Percentiles rank a stretch among this genome's conserved stretches.
Conservation (phyloP, 2,329 filamentous ascomycete species). For the Exophiala sp. region DNA sequence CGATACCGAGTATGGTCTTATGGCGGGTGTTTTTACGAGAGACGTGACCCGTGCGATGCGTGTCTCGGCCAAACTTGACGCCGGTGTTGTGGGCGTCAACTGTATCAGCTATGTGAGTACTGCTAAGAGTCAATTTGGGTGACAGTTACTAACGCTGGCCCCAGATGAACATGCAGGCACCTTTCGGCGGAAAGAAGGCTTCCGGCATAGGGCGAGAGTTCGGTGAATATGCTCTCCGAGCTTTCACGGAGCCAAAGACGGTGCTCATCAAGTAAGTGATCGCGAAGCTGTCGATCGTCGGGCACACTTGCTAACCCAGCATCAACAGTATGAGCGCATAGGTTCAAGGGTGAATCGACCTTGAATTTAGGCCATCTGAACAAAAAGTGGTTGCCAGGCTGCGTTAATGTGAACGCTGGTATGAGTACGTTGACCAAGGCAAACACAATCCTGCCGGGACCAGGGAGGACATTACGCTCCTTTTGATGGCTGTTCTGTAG, state of each 20-base stretch:
- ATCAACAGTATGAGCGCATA: too few relatives aligned
- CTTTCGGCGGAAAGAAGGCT: slow-evolving; percentile 44
- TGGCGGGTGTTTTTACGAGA: slow-evolving; percentile 38
- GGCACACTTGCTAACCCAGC: too few relatives aligned
- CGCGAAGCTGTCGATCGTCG: neutral
- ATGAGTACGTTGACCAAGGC: too few relatives aligned
- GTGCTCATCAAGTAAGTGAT: slow-evolving; percentile 8
- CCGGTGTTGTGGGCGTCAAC: slow-evolving; percentile 45
- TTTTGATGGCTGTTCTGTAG: too few relatives aligned
- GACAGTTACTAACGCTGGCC: slow-evolving; percentile 33
- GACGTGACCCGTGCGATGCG: slow-evolving; percentile 39
- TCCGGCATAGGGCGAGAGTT: slow-evolving; percentile 50
- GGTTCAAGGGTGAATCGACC: too few relatives aligned
- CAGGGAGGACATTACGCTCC: too few relatives aligned
- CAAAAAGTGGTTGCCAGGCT: too few relatives aligned
- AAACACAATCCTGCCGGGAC: too few relatives aligned
- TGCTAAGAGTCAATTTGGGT: neutral
- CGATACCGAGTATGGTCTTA: slow-evolving; percentile 40
- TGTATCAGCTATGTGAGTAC: slow-evolving; percentile 41
- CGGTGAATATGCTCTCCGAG: slow-evolving; percentile 35
- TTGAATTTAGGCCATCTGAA: too few relatives aligned
- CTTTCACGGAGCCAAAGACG: slow-evolving; percentile 11
- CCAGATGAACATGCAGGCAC: slow-evolving; percentile 45
- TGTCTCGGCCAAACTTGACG: slow-evolving; percentile 39
- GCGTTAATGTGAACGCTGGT: too few relatives aligned